A percentile compares a stretch with the other conserved stretches of the same genome.
Conservation (phyloP, 306 rosid species). For the Lithocarpus polystachyus region DNA sequence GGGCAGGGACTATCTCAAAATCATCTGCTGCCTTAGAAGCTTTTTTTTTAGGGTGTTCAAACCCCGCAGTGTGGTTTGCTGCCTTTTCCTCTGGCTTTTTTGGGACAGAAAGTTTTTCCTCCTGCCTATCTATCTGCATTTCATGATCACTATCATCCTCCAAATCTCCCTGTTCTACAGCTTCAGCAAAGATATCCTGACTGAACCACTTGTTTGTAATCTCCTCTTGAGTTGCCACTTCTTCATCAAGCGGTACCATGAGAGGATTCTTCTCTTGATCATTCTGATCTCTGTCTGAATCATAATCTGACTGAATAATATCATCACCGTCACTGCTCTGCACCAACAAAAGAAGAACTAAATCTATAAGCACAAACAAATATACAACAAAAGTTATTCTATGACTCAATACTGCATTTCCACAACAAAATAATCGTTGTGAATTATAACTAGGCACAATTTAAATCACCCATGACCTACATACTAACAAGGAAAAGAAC, state of each 20-base stretch:
- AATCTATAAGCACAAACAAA: background rate
- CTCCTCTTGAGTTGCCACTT: conserved; percentile 71
- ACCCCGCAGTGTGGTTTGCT: conserved; percentile 10
- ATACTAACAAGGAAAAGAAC: too few species aligned
- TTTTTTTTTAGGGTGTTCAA: conserved; percentile 20
- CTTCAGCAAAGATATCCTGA: conserved; percentile 87
- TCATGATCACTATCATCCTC: conserved; percentile 54
- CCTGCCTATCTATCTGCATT: conserved; percentile 51
- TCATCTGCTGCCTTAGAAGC: conserved; percentile 44
- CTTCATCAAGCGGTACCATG: conserved; percentile 73
- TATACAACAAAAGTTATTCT: background rate
- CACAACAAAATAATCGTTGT: background rate
- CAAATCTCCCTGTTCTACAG: conserved; percentile 69
- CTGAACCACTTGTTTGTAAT: conserved; percentile 75
- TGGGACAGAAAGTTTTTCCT: conserved; percentile 28
- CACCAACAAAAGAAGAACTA: conserved; percentile 26
- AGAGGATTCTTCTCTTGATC: conserved; percentile 77
- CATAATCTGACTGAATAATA: conserved; percentile 48
- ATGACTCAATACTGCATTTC: background rate
- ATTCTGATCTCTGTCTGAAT: conserved; percentile 66
- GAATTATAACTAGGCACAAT: background rate
- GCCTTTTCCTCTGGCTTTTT: conserved; percentile 39
- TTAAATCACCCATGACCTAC: too few species aligned
- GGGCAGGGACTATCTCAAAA: conserved; percentile 83
- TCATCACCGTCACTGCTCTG: conserved; percentile 62